Evolutionary conservation across 2,329 filamentous ascomycete genomes (phyloP), one percentile per base, ranked within the genome.

Genomic region (Helicocarpus griseus): DNA sequence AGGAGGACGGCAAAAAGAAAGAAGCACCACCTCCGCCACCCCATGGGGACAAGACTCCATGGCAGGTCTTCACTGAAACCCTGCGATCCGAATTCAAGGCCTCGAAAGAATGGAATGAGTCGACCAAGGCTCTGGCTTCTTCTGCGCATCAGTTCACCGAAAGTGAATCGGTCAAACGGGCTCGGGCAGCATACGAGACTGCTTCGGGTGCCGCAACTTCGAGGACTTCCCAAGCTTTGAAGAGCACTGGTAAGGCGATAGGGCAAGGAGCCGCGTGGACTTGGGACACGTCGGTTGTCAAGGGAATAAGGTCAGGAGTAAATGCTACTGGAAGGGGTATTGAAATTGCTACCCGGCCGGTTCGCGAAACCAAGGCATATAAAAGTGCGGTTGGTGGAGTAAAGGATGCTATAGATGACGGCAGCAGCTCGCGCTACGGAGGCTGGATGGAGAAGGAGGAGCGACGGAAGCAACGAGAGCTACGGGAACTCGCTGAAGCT

Each of bases 61-160:
- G 93, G 90, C 89, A 97, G 68, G 93, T 98, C 29, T 98, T 98
- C 74, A 88, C 88, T 64, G 93, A 98, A 66, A 98, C 93, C n/a
- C 81, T 98, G 71, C 82, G 88, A 68, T 79, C 78, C 52, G 93
- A 98, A 71, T 95, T 98, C 73, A 89, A 96, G 70, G 87, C 89
- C 49, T 97, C 90, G 14, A 95, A 97, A 67, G 93, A 98, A 69
- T 98, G 93, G 93, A 95, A 98, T 65, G 93, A 98, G 66, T 95
- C 89, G 40, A 98, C 91, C 39, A 97, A 98, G 74, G 88, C 93
- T 58, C 80, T 98, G 39, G 87, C 88, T 17, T 88, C 87, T 46
- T 87, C 86, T 5, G 89, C 91, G 17, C 86, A 95, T 65, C 84
- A 96, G 63, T 93, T 98, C 65, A 85, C 85, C 29, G 91, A 97